These are phyloP conservation scores for Quercus dentata DNA, from an alignment of 306 rosid species.

Conservation along the genomic window DNA sequence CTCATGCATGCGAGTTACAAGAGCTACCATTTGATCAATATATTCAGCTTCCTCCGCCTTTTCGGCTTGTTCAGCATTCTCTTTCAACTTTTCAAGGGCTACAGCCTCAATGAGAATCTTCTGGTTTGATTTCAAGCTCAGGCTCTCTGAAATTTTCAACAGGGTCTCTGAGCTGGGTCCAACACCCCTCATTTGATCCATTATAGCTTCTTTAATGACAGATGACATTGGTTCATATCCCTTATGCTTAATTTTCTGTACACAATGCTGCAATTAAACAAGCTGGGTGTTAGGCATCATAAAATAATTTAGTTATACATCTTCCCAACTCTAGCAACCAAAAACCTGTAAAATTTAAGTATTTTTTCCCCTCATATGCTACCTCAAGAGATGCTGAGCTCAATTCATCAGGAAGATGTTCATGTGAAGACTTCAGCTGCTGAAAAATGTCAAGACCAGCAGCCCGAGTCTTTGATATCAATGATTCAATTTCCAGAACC, in stretches of 20 bases:
- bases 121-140: conserved; percentile 61
- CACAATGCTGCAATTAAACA: conserved; percentile 56
- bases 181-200: conserved; percentile 53
- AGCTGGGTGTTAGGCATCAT: not conserved
- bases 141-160: conserved; percentile 62
- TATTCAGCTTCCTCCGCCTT: conserved; percentile 69
- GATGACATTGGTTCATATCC: conserved; percentile 51
- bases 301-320: too few relatives aligned
- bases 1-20: conserved; percentile 60
- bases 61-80: conserved; percentile 76
- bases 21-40: conserved; percentile 67
- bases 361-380: conserved; percentile 15
- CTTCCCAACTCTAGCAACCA: not conserved
- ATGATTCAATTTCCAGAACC: conserved; percentile 71
- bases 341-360: not conserved
- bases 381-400: conserved; percentile 65
- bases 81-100: conserved; percentile 85
- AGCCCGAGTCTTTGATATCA: conserved; percentile 51
- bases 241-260: conserved; percentile 69
- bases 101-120: conserved; percentile 89
- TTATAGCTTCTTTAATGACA: conserved; percentile 56
- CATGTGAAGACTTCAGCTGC: conserved; percentile 54
- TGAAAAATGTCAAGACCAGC: conserved; percentile 51
- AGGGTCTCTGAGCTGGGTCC: conserved; percentile 60
- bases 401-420: conserved; percentile 51